Base-by-base conservation (phyloP, 2,329 filamentous ascomycete genomes). In the Fusarium foetens region DNA sequence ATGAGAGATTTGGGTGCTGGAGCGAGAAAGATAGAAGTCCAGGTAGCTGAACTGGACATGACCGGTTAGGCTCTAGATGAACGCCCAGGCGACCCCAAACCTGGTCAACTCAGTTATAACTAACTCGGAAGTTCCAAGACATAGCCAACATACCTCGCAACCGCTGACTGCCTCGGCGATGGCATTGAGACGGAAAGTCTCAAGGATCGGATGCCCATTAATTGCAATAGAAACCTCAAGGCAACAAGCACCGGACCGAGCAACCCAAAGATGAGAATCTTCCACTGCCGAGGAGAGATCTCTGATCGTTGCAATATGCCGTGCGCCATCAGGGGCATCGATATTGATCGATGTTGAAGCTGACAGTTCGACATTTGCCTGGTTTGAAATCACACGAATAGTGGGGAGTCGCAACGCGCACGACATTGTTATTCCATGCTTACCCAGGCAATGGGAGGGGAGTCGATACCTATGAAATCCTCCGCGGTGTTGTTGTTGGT, bases 1-100 rank as follows among this genome's bases (percentile, higher is more conserved):
- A 83, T 0, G 75, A 73, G 23, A 82, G 52, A 42, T 80, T 77
- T 6, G 80, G 77, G 57, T 84, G 82, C 53, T 83, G 79, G 12
- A 84, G 75, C 2, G 78, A 81, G 43, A 83, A 83, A 3, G 68
- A 62, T 12, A 81, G 52, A 16, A 71, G 58, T 14, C 72, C 74
- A 6, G 74, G 58, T 9, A 72, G 36, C 23, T 68, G 62, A 5
- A 54, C n/a, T 12, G 19, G 17, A 6, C 36, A 39, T 36, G 59
- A 58, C 10, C 53, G 51, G n/a, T 73, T 63, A n/a, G 68, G 60
- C 21, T 76, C 73, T 6, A 83, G 62, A 9, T 65, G 73, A 41
- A 83, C 39, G 3, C 78, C 77, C 2, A 82, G 63, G 6, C 76
- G 75, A 58, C 70, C 43, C 81, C 81, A 82, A 8, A 80, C 33